Conservation (phyloP, 495 filamentous ascomycete genomes). For the Neurospora terricola region DNA sequence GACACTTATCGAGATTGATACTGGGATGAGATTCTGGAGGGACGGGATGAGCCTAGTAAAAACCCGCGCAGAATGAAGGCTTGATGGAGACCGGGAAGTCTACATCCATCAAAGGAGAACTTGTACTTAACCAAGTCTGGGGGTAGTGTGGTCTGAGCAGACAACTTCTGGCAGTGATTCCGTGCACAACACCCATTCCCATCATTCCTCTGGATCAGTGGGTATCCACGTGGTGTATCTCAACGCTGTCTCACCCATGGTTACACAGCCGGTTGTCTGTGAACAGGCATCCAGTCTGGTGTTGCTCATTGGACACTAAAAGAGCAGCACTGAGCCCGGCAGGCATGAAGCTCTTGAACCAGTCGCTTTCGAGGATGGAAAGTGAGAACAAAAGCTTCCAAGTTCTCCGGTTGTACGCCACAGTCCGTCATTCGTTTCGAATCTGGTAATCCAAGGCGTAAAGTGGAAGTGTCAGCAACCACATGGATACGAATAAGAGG, state of each 20-base stretch:
- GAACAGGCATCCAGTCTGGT: not conserved
- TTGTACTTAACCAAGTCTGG: not conserved
- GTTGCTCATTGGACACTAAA: not conserved
- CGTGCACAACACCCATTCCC: not conserved
- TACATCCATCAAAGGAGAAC: not conserved
- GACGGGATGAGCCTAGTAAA: not conserved
- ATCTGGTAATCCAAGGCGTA: not conserved
- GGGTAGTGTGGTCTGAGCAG: not conserved
- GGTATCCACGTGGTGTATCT: not conserved
- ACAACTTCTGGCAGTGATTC: not conserved
- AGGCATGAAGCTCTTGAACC: not conserved
- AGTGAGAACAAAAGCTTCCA: not conserved
- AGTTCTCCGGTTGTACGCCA: not conserved
- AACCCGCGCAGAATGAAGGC: not conserved
- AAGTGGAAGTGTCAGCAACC: not conserved
- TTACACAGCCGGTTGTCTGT: not conserved
- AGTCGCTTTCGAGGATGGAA: not conserved
- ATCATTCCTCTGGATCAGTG: not conserved
- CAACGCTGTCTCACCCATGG: not conserved
- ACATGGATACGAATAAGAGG: not conserved
- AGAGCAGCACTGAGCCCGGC: not conserved
- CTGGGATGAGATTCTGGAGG: not conserved
- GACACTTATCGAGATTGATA: not conserved
- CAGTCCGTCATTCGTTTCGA: not conserved
- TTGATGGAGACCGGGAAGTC: not conserved